Base-by-base conservation (phyloP, 176 grass and related monocot genomes). In the Carex parvula region DNA sequence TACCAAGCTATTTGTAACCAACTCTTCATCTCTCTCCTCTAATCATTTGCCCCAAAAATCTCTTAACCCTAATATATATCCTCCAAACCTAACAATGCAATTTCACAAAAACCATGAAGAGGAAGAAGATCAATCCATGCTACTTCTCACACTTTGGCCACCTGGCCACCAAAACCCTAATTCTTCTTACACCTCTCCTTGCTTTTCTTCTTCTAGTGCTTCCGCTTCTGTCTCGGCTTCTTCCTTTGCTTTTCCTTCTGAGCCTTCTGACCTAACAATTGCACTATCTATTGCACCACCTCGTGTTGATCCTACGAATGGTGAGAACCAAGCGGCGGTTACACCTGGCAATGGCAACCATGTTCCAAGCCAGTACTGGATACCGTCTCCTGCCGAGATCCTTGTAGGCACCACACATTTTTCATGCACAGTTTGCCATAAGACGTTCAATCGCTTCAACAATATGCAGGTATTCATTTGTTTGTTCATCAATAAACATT, bases 401-500 rank as follows among this genome's bases (percentile, higher is more conserved):
- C 95, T 93, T 35, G 92, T 93, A 18, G 87, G 95, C 33, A 87
- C 90, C 0, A 89, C 92, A 1, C 95, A 94, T 82, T 98, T 98
- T 85, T 94, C 92, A 68, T 98, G 95, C 91, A 84, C 86, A 64
- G 95, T 98, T 21, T 98, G 92, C 87, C 91, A 94, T 73, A 94
- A 91, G 66, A 94, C 88, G 66, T 98, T 94, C 89, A 98, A 94
- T 60, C 95, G 92, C 72, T 98, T 93, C 84, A 98, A 94, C 87
- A 98, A 98, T 81, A 93, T 98, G 95, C 95, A 97, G 94, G 94
- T 92, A 60, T 16, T 70, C 57, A 20, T 50, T 53, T 35, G 20
- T 80, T 37, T 44, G 30, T 80, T 8, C 46, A 50, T 12, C 9
- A 71, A 42, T 18, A 66, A 13, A 11, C 4, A 2, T 35, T 16